phyloP scores from a whole-genome alignment of 495 filamentous ascomycete species.

The Evernia prunastri region DNA sequence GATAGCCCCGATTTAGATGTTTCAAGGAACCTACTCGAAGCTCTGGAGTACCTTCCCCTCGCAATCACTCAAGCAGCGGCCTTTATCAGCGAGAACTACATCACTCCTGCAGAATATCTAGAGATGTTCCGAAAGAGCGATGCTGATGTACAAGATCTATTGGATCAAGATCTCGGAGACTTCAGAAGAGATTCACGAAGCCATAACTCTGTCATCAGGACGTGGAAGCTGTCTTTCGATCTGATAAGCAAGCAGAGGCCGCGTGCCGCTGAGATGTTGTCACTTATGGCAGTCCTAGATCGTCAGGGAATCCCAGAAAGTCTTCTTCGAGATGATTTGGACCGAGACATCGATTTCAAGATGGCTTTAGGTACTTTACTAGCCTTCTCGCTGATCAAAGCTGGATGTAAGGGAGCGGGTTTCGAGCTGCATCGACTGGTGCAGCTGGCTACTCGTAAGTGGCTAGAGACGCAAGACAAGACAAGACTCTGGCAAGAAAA shows the following conservation, averaged over 20 bases:
- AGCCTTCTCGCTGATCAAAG: slow-evolving; percentile 37
- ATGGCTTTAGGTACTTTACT: slow-evolving; percentile 37
- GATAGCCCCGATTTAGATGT: not conserved
- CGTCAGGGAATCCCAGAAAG: slow-evolving; percentile 37
- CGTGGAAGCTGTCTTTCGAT: slow-evolving; percentile 38
- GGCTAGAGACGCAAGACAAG: slow-evolving; percentile 32
- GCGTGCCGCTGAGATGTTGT: slow-evolving; percentile 40
- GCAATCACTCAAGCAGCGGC: slow-evolving; percentile 34
- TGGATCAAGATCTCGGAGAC: slow-evolving; percentile 25
- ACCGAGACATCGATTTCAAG: slow-evolving; percentile 27
- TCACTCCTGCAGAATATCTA: slow-evolving; percentile 32
- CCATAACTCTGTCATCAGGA: slow-evolving; percentile 31
- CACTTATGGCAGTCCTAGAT: slow-evolving; percentile 40
- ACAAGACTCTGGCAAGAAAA: slow-evolving; percentile 29
- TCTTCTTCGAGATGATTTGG: slow-evolving; percentile 28
- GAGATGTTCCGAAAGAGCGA: slow-evolving; percentile 27
- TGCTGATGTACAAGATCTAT: slow-evolving; percentile 22
- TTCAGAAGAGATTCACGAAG: slow-evolving; percentile 29
- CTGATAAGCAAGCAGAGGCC: slow-evolving; percentile 33
- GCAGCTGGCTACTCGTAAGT: slow-evolving; percentile 39
- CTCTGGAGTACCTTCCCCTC: slow-evolving; percentile 29
- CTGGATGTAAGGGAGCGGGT: slow-evolving; percentile 14
- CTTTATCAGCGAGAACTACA: slow-evolving; percentile 30
- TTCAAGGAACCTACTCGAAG: slow-evolving; percentile 16
- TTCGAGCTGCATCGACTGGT: slow-evolving; percentile 42